phyloP scores from a whole-genome alignment of 257 asterid species.

The Linderniella brevidens region DNA sequence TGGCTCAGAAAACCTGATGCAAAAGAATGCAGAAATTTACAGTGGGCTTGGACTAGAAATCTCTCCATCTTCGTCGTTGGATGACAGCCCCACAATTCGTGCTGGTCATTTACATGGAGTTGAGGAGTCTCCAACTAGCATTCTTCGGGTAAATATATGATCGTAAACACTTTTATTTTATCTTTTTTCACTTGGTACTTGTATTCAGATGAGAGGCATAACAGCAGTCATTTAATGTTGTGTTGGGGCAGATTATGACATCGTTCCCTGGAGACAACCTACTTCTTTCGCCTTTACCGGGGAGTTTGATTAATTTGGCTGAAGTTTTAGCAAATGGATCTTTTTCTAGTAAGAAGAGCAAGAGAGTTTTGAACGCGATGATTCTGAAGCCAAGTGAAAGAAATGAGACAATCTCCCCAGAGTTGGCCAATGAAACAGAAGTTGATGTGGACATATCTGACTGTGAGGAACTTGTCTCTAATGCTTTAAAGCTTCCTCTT shows the following conservation, averaged over 20 bases:
- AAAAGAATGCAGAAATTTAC: slow-evolving; percentile 75
- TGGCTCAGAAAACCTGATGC: slow-evolving; percentile 54
- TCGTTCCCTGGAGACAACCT: slow-evolving; percentile 30
- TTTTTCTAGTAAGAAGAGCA: slow-evolving; percentile 29
- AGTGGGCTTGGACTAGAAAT: slow-evolving; percentile 89
- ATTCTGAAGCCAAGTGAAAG: slow-evolving; percentile 22
- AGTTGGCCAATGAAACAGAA: slow-evolving; percentile 35
- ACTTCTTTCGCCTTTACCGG: slow-evolving; percentile 71
- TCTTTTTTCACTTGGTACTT: slow-evolving; percentile 6
- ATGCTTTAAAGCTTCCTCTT: slow-evolving; percentile 79
- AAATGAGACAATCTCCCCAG: slow-evolving; percentile 16
- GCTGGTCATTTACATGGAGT: slow-evolving; percentile 29
- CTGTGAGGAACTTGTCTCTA: slow-evolving; percentile 67
- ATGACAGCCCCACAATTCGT: slow-evolving; percentile 50
- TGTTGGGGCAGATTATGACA: slow-evolving; percentile 69
- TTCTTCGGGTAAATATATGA: slow-evolving; percentile 57
- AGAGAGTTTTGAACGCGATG: slow-evolving; percentile 26
- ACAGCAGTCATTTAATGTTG: slow-evolving; percentile 4
- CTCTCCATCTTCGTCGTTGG: slow-evolving; percentile 81
- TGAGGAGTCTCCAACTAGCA: slow-evolving; percentile 74
- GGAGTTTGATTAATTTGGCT: slow-evolving; percentile 31
- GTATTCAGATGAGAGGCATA: slow-evolving; percentile 3
- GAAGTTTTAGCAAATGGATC: slow-evolving; percentile 30
- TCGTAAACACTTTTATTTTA: slow-evolving; percentile 15
- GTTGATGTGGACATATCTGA: slow-evolving; percentile 28